Percentiles rank a stretch among this genome's conserved stretches.
These are phyloP conservation scores for Lactifluus echinatus DNA, from an alignment of 768 basidiomycete genomes.

Conservation along the genomic window DNA sequence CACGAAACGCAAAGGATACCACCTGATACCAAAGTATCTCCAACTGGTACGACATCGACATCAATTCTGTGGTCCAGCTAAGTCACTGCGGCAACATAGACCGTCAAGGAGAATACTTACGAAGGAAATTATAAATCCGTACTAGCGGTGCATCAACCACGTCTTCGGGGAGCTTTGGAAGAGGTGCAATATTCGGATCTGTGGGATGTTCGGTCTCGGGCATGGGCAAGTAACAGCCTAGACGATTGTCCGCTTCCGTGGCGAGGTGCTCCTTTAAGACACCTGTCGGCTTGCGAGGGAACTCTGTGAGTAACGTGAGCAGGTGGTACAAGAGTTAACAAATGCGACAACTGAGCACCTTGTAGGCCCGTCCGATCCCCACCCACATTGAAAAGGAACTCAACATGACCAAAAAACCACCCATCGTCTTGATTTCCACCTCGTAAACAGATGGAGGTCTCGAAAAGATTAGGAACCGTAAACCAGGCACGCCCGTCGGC, in stretches of 20 bases:
- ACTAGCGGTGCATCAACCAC: slow-evolving; percentile 77
- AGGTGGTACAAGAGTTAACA: not conserved
- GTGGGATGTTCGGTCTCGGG: slow-evolving; percentile 25
- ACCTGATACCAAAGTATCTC: slow-evolving; percentile 81
- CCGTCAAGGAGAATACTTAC: slow-evolving; percentile 38
- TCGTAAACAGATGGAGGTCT: slow-evolving; percentile 62
- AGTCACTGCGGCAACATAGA: slow-evolving; percentile 9
- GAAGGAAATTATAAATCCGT: slow-evolving; percentile 80
- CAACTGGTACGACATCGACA: slow-evolving; percentile 87
- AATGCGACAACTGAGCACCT: slow-evolving; percentile 34
- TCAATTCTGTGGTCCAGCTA: slow-evolving; percentile 51
- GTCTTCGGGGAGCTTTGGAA: slow-evolving; percentile 46
- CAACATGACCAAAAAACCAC: slow-evolving; percentile 80
- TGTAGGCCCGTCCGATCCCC: slow-evolving; percentile 67
- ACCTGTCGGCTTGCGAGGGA: slow-evolving; percentile 59
- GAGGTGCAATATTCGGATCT: slow-evolving; percentile 34
- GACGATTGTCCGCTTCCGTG: slow-evolving; percentile 62
- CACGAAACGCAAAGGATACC: slow-evolving; percentile 4
- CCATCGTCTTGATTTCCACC: slow-evolving; percentile 62
- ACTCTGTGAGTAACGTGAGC: slow-evolving; percentile 38
- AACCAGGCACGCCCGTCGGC: slow-evolving; percentile 77
- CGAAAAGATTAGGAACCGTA: slow-evolving; percentile 62
- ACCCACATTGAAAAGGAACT: slow-evolving; percentile 64
- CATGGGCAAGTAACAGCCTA: slow-evolving; percentile 53
- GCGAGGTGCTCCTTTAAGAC: slow-evolving; percentile 57